Evolutionary conservation across 2,329 filamentous ascomycete species (phyloP).

Genomic region (Colletotrichum caudatum): DNA sequence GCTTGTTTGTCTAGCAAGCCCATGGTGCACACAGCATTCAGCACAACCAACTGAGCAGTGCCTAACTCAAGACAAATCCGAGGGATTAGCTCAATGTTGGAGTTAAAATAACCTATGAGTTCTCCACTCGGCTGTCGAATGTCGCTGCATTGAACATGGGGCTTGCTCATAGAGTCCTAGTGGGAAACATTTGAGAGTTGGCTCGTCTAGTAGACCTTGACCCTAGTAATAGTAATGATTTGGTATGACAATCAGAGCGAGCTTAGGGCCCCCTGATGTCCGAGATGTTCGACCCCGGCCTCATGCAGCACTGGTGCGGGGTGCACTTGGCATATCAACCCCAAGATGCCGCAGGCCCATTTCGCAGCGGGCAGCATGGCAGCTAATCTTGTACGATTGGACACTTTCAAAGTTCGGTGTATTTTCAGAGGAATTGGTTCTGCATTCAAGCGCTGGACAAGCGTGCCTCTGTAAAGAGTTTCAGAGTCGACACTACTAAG

Average conservation of each 20-base stretch:
- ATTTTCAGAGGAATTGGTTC: background rate
- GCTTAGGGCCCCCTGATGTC: background rate
- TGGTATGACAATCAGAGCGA: background rate
- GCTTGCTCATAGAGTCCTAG: background rate
- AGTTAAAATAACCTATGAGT: too few species aligned
- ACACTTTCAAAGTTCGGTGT: background rate
- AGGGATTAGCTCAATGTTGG: too few species aligned
- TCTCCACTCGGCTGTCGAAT: too few species aligned
- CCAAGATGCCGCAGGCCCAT: background rate
- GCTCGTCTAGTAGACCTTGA: background rate
- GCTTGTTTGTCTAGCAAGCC: constrained; percentile 58
- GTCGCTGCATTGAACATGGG: too few species aligned
- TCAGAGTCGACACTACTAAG: background rate
- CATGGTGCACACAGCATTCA: too few species aligned
- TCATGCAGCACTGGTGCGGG: constrained; percentile 20
- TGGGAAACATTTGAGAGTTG: constrained; percentile 3
- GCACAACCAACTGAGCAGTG: too few species aligned
- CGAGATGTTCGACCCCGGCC: constrained; percentile 25
- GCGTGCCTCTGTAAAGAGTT: background rate
- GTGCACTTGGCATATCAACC: constrained; percentile 6
- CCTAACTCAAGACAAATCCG: too few species aligned
- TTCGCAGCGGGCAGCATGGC: background rate
- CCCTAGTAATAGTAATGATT: background rate
- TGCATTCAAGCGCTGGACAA: background rate
- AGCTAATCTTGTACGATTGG: background rate